Conservation (phyloP, 306 rosid species). For the Vigna reflexopilosa region DNA sequence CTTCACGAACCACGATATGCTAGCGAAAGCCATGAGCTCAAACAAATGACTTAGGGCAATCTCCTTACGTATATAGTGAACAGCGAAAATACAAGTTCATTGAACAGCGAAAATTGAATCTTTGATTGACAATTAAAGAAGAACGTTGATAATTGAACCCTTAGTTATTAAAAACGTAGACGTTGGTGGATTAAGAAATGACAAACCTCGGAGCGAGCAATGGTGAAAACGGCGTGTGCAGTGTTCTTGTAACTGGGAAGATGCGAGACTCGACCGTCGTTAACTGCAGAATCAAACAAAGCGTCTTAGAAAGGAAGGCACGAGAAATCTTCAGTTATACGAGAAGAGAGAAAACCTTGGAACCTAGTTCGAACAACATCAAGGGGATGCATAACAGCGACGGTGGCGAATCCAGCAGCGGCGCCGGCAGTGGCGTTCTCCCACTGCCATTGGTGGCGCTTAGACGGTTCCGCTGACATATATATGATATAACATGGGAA, state of each 20-base stretch:
- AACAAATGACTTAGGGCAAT: background rate
- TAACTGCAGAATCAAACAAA: constrained; percentile 56
- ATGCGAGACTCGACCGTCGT: constrained; percentile 78
- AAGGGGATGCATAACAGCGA: constrained; percentile 85
- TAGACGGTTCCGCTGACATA: constrained; percentile 43
- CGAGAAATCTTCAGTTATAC: background rate
- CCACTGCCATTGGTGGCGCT: constrained; percentile 73
- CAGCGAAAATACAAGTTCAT: too few species aligned
- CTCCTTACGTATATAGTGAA: background rate
- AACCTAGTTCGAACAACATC: constrained; percentile 96
- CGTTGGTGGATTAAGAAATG: background rate
- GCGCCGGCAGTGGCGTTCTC: constrained; percentile 89
- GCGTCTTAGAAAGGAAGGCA: background rate
- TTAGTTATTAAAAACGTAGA: background rate
- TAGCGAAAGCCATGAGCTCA: background rate
- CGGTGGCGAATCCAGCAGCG: constrained; percentile 86
- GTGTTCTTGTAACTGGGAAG: constrained; percentile 88
- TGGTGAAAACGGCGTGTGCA: constrained; percentile 78
- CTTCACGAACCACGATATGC: background rate
- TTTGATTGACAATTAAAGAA: background rate
- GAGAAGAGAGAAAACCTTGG: constrained; percentile 62
- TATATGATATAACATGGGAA: background rate
- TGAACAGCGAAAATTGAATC: constrained; percentile 6
- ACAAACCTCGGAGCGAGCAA: constrained; percentile 89
- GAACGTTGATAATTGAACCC: background rate